phyloP scores from a whole-genome alignment of 805 yeast genomes.

The Pichia manshurica region DNA sequence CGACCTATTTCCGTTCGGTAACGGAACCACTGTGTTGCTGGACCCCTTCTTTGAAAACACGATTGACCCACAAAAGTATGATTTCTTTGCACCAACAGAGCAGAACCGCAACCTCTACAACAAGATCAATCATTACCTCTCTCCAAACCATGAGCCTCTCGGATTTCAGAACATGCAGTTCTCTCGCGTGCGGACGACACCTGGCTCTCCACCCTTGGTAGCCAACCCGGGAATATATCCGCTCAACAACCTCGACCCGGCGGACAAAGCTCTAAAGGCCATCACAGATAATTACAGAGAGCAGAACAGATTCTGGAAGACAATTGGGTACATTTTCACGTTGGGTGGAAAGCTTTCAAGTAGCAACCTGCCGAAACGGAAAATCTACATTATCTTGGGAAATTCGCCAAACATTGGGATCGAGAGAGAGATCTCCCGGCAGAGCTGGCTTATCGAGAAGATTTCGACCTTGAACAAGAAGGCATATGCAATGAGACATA shows the following conservation, averaged over 20 bases:
- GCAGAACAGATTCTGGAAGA: not conserved
- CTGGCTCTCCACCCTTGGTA: constrained; percentile 27
- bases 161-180: constrained; percentile 22
- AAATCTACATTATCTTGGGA: constrained; percentile 34
- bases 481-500: constrained; percentile 42
- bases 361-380: constrained; percentile 18
- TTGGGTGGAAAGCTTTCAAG: not conserved
- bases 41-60: not conserved
- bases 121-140: constrained; percentile 21
- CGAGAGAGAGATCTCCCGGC: constrained; percentile 34
- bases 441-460: constrained; percentile 43
- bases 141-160: constrained; percentile 20
- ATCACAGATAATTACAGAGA: not conserved
- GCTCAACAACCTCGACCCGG: constrained; percentile 1
- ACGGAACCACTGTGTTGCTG: not conserved
- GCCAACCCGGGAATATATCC: constrained; percentile 25
- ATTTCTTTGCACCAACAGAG: not conserved
- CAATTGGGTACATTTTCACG: not conserved
- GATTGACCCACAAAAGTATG: not conserved
- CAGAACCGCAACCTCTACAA: constrained; percentile 15
- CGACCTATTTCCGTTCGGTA: not conserved
- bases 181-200: constrained; percentile 16
- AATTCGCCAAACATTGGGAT: constrained; percentile 39
- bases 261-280: not conserved
- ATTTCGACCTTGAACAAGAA: constrained; percentile 43